Conservation (phyloP, 2,329 filamentous ascomycete species). For the Chaetomiaceae sp. region DNA sequence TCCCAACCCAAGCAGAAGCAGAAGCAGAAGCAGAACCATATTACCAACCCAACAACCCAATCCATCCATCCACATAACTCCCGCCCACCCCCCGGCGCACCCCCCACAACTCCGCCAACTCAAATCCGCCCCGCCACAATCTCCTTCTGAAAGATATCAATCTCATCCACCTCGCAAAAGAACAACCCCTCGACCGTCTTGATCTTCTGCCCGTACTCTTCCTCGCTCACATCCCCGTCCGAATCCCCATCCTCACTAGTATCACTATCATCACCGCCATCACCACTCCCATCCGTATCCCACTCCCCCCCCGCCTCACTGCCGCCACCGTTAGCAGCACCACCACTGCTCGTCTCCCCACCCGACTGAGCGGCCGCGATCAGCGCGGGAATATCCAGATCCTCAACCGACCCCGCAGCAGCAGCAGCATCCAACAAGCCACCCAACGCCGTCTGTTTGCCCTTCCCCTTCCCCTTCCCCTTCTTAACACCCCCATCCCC, state of each 20-base stretch:
- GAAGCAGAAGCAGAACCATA: no score
- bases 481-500: constrained; percentile 15
- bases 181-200: constrained; percentile 36
- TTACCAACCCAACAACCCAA: no score
- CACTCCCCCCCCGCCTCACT: neutral
- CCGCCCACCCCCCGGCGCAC: neutral
- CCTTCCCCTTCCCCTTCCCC: constrained; percentile 28
- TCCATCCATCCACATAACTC: no score
- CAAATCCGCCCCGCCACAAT: constrained; percentile 41
- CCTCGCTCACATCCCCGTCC: no score
- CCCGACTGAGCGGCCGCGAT: no score
- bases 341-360: no score
- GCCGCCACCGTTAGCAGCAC: no score
- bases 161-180: constrained; percentile 43
- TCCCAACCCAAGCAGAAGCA: no score
- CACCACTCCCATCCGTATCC: constrained; percentile 29
- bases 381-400: neutral
- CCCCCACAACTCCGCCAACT: constrained; percentile 17
- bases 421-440: neutral
- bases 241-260: constrained; percentile 32
- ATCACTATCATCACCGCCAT: constrained; percentile 27
- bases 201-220: constrained; percentile 29
- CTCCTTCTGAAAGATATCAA: constrained; percentile 57
- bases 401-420: neutral
- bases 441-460: constrained; percentile 17